Percentiles rank a stretch among this genome's conserved stretches.
These are phyloP conservation scores for Neltuma alba DNA, from an alignment of 306 rosid genomes.

Conservation along the genomic window DNA sequence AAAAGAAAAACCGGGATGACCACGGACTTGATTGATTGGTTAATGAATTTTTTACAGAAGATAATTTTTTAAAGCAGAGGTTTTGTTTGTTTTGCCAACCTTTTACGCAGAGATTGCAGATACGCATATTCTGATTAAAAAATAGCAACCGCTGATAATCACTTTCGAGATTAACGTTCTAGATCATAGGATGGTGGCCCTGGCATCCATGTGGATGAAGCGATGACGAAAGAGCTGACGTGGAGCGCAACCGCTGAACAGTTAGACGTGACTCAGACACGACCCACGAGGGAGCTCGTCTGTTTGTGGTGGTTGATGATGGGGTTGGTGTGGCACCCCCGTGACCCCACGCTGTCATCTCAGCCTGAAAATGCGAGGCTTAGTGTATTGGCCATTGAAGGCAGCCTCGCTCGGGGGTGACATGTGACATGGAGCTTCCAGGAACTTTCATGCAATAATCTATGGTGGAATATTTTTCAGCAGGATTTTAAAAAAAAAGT, in stretches of 20 bases:
- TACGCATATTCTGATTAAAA: too few relatives aligned
- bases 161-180: neutral
- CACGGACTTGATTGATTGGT: too few relatives aligned
- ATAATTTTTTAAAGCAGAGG: too few relatives aligned
- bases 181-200: neutral
- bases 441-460: neutral
- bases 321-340: neutral
- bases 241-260: slow-evolving; percentile 36
- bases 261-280: neutral
- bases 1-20: too few relatives aligned
- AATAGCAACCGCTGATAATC: neutral
- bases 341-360: neutral
- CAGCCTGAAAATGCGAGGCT: neutral
- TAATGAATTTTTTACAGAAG: too few relatives aligned
- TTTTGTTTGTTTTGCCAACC: too few relatives aligned
- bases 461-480: neutral
- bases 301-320: neutral
- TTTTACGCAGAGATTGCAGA: too few relatives aligned
- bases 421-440: neutral
- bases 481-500: too few relatives aligned
- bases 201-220: neutral
- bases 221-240: slow-evolving; percentile 44
- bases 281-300: neutral
- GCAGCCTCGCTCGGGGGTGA: neutral
- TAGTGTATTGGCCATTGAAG: neutral